Percentiles rank a stretch among this genome's conserved stretches.
phyloP scores from a whole-genome alignment of 1,139 yeast genomes.

The Arxiozyma slooffiae region DNA sequence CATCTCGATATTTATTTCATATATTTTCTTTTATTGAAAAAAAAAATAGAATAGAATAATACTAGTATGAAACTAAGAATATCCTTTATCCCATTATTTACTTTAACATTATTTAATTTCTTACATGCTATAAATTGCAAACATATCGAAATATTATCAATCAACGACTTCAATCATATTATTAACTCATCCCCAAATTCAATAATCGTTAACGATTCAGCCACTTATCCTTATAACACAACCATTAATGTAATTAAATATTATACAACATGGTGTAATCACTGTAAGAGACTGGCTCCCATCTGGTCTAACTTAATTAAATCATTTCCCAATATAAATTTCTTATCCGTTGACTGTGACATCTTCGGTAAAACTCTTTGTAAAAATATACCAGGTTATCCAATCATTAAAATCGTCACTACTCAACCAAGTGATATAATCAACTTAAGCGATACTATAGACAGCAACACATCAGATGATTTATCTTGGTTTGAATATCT shows the following conservation, averaged over 20 bases:
- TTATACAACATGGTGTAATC: slow-evolving; percentile 58
- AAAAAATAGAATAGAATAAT: too few relatives aligned
- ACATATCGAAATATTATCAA: not conserved
- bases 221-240: slow-evolving; percentile 6
- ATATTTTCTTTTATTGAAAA: too few relatives aligned
- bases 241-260: slow-evolving; percentile 36
- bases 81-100: not conserved
- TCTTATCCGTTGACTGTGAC: slow-evolving; percentile 29
- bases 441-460: not conserved
- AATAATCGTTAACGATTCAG: not conserved
- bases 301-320: slow-evolving; percentile 30
- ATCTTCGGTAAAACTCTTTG: slow-evolving; percentile 25
- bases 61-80: not conserved
- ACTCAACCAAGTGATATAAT: not conserved
- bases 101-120: not conserved
- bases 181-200: not conserved
- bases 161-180: not conserved
- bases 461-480: not conserved
- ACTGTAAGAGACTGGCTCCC: slow-evolving; percentile 63
- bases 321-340: slow-evolving; percentile 12
- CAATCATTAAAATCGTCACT: slow-evolving; percentile 24
- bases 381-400: slow-evolving; percentile 27
- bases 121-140: not conserved
- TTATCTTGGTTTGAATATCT: not conserved
- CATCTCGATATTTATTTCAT: too few relatives aligned